phyloP scores from a whole-genome alignment of 2,329 filamentous ascomycete genomes.

The Knufia petricola region DNA sequence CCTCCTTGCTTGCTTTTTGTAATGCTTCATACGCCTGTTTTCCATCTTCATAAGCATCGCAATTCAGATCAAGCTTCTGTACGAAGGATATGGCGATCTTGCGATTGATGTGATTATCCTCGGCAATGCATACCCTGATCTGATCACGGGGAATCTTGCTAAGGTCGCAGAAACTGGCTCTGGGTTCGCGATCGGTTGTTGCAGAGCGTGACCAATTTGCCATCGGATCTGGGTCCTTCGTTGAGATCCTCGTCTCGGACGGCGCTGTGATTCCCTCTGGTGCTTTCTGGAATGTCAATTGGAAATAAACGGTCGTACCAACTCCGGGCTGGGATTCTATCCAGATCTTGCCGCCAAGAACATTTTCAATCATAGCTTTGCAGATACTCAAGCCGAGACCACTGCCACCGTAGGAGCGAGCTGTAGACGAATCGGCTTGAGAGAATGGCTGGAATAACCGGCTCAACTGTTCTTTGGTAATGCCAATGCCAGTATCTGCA shows the following conservation, averaged over 20 bases:
- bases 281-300: slow-evolving; percentile 76
- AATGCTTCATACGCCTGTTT: slow-evolving; percentile 37
- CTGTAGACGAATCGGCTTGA: slow-evolving; percentile 53
- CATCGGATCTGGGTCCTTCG: slow-evolving; percentile 45
- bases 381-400: slow-evolving; percentile 57
- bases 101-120: slow-evolving; percentile 53
- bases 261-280: slow-evolving; percentile 46
- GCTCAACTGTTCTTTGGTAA: slow-evolving; percentile 54
- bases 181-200: slow-evolving; percentile 34
- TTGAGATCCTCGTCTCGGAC: slow-evolving; percentile 37
- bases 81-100: slow-evolving; percentile 37
- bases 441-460: slow-evolving; percentile 49
- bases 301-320: slow-evolving; percentile 58
- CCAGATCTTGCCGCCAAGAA: slow-evolving; percentile 52
- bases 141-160: slow-evolving; percentile 65
- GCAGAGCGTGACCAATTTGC: slow-evolving; percentile 44
- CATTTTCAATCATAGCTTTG: slow-evolving; percentile 49
- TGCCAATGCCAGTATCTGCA: slow-evolving; percentile 57
- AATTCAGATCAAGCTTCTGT: slow-evolving; percentile 62
- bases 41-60: slow-evolving; percentile 84
- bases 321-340: slow-evolving; percentile 44
- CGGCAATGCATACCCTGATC: slow-evolving; percentile 81
- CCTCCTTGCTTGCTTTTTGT: slow-evolving; percentile 23
- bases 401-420: slow-evolving; percentile 52
- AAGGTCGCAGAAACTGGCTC: slow-evolving; percentile 52